A percentile compares a stretch with the other conserved stretches of the same genome.
These are phyloP conservation scores for Simplicillium aogashimaense DNA, from an alignment of 2,329 filamentous ascomycete species.

Conservation along the genomic window DNA sequence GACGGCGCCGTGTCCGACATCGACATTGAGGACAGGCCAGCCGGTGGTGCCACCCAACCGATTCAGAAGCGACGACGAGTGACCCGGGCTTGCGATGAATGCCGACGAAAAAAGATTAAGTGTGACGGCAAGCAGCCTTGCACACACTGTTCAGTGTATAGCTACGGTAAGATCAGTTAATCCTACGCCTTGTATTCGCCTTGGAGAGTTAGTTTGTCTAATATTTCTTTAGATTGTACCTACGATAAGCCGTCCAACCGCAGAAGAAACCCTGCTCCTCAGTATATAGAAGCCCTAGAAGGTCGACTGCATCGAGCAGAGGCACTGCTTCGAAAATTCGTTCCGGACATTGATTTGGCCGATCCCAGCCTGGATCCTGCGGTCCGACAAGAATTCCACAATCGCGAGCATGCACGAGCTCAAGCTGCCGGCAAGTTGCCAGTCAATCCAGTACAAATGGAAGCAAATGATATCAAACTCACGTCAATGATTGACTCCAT, in stretches of 20 bases:
- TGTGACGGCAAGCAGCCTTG: slow-evolving; percentile 81
- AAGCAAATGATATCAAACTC: slow-evolving; percentile 57
- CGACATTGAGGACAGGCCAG: slow-evolving; percentile 26
- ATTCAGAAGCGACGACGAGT: slow-evolving; percentile 70
- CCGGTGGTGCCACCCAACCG: slow-evolving; percentile 34
- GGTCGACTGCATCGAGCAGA: slow-evolving; percentile 75
- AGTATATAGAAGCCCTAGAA: slow-evolving; percentile 87
- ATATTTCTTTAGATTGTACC: slow-evolving; percentile 60
- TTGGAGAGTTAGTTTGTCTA: not conserved
- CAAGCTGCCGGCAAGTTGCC: slow-evolving; percentile 32
- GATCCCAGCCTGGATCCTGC: slow-evolving; percentile 74
- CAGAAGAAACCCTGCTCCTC: slow-evolving; percentile 79
- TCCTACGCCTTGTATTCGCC: not conserved
- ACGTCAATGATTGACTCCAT: slow-evolving; percentile 93
- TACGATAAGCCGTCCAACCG: slow-evolving; percentile 93
- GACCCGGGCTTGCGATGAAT: slow-evolving; percentile 74
- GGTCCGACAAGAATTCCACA: slow-evolving; percentile 59
- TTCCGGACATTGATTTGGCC: slow-evolving; percentile 76
- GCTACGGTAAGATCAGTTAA: slow-evolving; percentile 62
- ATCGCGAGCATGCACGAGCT: slow-evolving; percentile 40
- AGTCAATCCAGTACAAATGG: slow-evolving; percentile 17
- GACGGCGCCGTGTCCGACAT: slow-evolving; percentile 32
- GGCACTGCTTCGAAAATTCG: slow-evolving; percentile 64
- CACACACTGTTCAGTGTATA: slow-evolving; percentile 96
- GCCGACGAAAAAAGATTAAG: slow-evolving; percentile 78